These are phyloP conservation scores for Casuarina equisetifolia DNA, from an alignment of 306 rosid genomes.

Conservation along the genomic window DNA sequence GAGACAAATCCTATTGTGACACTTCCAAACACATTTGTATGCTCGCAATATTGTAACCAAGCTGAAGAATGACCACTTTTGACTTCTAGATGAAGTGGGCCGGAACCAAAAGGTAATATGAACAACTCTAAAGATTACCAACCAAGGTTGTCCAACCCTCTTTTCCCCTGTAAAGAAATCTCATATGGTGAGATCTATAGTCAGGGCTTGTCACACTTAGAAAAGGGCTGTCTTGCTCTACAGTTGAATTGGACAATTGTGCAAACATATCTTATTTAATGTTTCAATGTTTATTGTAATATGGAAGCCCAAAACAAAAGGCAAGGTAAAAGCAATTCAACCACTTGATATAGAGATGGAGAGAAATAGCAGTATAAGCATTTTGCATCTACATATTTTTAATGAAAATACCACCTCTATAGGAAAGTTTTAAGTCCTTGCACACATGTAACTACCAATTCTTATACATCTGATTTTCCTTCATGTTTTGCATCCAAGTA, in stretches of 20 bases:
- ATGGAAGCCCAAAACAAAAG: conserved; percentile 4
- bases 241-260: background rate
- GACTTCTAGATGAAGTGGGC: background rate
- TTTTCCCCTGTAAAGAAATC: background rate
- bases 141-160: background rate
- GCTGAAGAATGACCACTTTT: no score
- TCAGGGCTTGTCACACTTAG: background rate
- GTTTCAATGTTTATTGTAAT: background rate
- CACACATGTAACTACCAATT: background rate
- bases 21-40: no score
- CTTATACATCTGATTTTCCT: background rate
- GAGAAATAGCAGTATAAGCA: background rate
- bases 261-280: background rate
- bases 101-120: background rate
- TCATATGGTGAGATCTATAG: background rate
- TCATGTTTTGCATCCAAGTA: background rate
- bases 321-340: background rate
- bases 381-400: background rate
- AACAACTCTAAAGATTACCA: background rate
- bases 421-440: background rate
- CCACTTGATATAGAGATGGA: background rate
- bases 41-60: no score
- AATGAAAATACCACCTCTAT: background rate
- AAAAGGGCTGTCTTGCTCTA: background rate
- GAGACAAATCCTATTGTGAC: no score